Percentiles rank a stretch among this genome's conserved stretches.
Evolutionary conservation across 1,284 basidiomycete species (phyloP).

Genomic region (Ustilago sp.): DNA sequence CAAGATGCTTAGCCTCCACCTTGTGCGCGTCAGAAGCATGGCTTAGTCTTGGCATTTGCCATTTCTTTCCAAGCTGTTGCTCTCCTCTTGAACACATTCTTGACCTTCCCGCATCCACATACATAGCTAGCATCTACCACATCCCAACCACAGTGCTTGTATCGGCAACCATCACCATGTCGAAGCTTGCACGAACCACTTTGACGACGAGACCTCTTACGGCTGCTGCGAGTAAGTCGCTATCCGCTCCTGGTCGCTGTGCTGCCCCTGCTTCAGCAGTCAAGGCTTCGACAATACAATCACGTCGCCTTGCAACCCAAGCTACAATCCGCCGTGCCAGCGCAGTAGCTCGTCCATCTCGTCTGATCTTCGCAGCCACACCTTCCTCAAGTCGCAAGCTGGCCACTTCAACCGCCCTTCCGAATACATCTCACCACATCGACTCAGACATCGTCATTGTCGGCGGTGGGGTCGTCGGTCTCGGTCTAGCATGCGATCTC

Average conservation of each 20-base stretch:
- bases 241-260: background rate
- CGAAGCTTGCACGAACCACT: slow-evolving; percentile 23
- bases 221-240: slow-evolving; percentile 7
- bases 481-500: slow-evolving; percentile 58
- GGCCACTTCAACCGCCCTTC: slow-evolving; percentile 9
- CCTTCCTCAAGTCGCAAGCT: slow-evolving; percentile 5
- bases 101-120: background rate
- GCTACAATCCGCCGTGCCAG: background rate
- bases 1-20: slow-evolving; percentile 17
- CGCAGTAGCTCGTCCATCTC: slow-evolving; percentile 18
- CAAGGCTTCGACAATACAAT: background rate
- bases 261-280: background rate
- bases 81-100: background rate
- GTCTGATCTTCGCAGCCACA: background rate
- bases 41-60: slow-evolving; percentile 10
- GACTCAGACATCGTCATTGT: slow-evolving; percentile 64
- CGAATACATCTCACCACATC: background rate
- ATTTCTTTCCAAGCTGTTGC: slow-evolving; percentile 7
- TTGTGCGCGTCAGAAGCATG: slow-evolving; percentile 5
- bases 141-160: background rate
- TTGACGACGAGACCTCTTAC: slow-evolving; percentile 8
- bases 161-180: slow-evolving; percentile 12
- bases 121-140: background rate
- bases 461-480: slow-evolving; percentile 66
- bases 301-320: background rate